Conservation (phyloP, 257 asterid species). For the Solanum piurae region DNA sequence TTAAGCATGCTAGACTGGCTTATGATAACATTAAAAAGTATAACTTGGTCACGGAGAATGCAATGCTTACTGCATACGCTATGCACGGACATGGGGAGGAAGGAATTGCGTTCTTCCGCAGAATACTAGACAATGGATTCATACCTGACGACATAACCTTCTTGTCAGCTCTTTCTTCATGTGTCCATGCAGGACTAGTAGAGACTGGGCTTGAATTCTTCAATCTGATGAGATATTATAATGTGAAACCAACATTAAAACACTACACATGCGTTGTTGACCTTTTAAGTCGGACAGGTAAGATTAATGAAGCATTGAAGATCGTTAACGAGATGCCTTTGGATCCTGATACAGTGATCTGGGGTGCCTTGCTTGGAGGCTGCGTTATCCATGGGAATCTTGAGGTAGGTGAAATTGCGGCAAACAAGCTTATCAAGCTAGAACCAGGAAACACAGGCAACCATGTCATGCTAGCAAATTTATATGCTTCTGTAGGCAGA, state of each 20-base stretch:
- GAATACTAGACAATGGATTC: constrained; percentile 33
- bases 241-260: constrained; percentile 44
- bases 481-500: constrained; percentile 60
- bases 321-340: constrained; percentile 31
- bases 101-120: constrained; percentile 47
- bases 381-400: constrained; percentile 56
- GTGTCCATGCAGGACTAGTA: constrained; percentile 67
- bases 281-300: constrained; percentile 67
- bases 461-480: constrained; percentile 63
- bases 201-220: constrained; percentile 46
- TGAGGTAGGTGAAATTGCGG: constrained; percentile 60
- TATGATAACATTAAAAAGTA: constrained; percentile 16
- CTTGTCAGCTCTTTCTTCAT: constrained; percentile 59
- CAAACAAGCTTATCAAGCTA: constrained; percentile 36
- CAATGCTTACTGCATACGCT: constrained; percentile 77
- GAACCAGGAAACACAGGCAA: constrained; percentile 51
- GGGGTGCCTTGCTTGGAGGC: constrained; percentile 82
- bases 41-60: constrained; percentile 55
- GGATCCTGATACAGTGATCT: constrained; percentile 53
- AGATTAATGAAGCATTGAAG: constrained; percentile 33
- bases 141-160: constrained; percentile 63
- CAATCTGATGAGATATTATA: constrained; percentile 38
- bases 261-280: constrained; percentile 80
- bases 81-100: constrained; percentile 62
- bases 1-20: constrained; percentile 34